Base-by-base conservation (phyloP, 2,329 filamentous ascomycete species). In the Aspergillus sp. region DNA sequence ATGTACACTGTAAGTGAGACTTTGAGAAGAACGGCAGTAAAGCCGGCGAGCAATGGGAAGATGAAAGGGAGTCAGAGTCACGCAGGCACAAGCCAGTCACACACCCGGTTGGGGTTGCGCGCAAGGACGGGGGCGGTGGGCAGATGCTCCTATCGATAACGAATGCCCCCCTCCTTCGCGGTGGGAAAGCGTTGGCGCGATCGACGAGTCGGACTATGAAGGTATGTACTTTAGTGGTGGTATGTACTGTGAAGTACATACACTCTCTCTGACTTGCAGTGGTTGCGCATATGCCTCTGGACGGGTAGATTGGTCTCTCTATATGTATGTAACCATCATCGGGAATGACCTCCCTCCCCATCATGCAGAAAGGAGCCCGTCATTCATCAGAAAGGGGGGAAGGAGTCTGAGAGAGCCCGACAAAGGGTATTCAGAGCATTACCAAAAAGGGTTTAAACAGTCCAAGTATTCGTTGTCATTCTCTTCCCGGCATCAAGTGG, bases 71-170 rank as follows among this genome's bases (percentile, higher is more conserved):
- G 25, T 28, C 25, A 28, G 25, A 64, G 65, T 67, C 68, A 70
- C 69, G 69, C 69, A 70, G 69, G 69, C 63, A 70, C 69, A 67
- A 61, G 65, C 67, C 65, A 69, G 63, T 70, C 62, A 66, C 57
- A 63, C 52, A 32, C 53, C 41, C 23, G 51, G 47, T 50, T 12
- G 55, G 55, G 45, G 32, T 49, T 48, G 36, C 52, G 32, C 47
- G 38, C 58, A 55, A 49, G 48, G 58, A 55, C 56, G 38, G 51
- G 55, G 59, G 63, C 28, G 58, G 63, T 62, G 59, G 59, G 39
- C 49, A 43, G 54, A 55, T 49, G 52, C 50, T 62, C 70, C 70
- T 74, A 74, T 74, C 70, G 70, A 72, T 71, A 69, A 70, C 62
- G 57, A 67, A 56, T 32, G 28, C 62, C 57, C 69, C 70, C 71